These are phyloP conservation scores for Tolypocladium tundrense DNA, from an alignment of 2,329 filamentous ascomycete genomes.

Conservation along the genomic window DNA sequence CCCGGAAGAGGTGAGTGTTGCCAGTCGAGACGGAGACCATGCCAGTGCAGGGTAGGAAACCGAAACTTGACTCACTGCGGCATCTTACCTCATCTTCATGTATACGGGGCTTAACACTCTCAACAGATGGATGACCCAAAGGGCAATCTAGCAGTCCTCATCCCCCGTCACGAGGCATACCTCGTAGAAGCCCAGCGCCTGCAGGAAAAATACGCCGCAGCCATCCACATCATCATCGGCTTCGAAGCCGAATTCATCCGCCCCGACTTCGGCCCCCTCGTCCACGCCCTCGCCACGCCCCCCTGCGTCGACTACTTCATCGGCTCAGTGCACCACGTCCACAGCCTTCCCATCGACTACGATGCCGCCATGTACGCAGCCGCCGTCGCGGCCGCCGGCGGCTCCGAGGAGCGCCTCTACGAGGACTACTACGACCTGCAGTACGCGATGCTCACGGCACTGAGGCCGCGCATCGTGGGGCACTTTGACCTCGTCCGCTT, in stretches of 20 bases:
- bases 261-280: slow-evolving; percentile 45
- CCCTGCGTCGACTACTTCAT: slow-evolving; percentile 79
- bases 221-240: slow-evolving; percentile 74
- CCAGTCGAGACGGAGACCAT: slow-evolving; percentile 6
- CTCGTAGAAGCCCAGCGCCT: slow-evolving; percentile 66
- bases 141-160: slow-evolving; percentile 36
- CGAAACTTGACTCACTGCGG: not conserved
- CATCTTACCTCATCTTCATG: not conserved
- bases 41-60: not conserved
- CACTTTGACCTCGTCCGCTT: slow-evolving; percentile 91
- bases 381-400: slow-evolving; percentile 21
- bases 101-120: not conserved
- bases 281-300: slow-evolving; percentile 48
- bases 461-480: slow-evolving; percentile 71
- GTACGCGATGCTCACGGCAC: slow-evolving; percentile 61
- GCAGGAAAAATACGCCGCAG: slow-evolving; percentile 54
- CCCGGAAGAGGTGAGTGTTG: slow-evolving; percentile 64
- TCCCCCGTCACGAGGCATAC: slow-evolving; percentile 57
- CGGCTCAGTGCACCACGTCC: slow-evolving; percentile 85
- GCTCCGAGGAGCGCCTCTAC: slow-evolving; percentile 63
- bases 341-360: slow-evolving; percentile 82
- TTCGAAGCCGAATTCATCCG: slow-evolving; percentile 95
- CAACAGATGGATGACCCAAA: slow-evolving; percentile 38
- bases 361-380: slow-evolving; percentile 55
- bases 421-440: slow-evolving; percentile 85